Base-by-base conservation (phyloP, 2,329 filamentous ascomycete species). In the Neonectria hederae region DNA sequence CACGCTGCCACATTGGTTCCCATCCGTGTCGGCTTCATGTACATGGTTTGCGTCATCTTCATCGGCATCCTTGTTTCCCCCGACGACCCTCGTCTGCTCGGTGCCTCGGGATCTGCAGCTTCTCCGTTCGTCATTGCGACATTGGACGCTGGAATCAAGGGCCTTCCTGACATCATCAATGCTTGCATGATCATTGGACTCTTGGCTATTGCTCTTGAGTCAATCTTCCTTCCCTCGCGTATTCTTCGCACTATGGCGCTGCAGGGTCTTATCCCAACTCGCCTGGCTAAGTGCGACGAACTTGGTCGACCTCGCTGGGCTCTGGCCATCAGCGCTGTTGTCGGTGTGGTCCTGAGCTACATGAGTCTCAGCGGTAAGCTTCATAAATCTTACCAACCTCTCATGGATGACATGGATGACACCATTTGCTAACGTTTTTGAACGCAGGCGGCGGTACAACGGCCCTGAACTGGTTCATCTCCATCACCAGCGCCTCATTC, bases 1-100 rank as follows among this genome's bases (percentile, higher is more conserved):
- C 68, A 70, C 26, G 68, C 68, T 2, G 62, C 68, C 2, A 70
- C 63, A 14, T 51, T 70, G 11, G 68, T 70, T 2, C 68, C 68
- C 5, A 62, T 65, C 30, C 65, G 68, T n/a, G 68, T 70, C 7
- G 57, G 52, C 17, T 57, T 70, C 8, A 63, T 70, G 40, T 70
- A 68, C 48, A 70, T 70, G 65, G 40, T 62, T 14, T 64, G 68
- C 1, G 65, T 70, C 11, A 17, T 68, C 2, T 68, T 70, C 38
- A 68, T 70, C 10, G 58, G 53, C 0, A 17, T 70, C 2, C 51
- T 70, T 0, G 54, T 70, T 2, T 59, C 54, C 2, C 70, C 69
- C 9, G 35, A 69, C 3, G 66, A 71, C 13, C 22, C 59, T 0
- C 48, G 65, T 6, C 62, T 71, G 2, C 46, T 71, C 3, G 68